Conservation (phyloP, 306 rosid genomes). For the Castanospermum australe region DNA sequence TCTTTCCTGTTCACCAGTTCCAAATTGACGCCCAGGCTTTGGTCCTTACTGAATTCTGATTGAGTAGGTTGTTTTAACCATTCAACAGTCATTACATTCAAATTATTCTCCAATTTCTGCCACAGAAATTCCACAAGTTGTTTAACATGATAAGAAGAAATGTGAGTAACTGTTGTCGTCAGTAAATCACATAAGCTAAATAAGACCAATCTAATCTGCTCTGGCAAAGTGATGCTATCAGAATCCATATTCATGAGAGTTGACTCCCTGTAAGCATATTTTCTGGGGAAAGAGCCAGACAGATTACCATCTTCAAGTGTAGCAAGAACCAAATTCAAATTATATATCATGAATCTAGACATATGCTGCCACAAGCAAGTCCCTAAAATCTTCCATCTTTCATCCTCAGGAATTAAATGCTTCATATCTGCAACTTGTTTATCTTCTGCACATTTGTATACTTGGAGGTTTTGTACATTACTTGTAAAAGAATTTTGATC, state of each 20-base stretch:
- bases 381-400: slow-evolving; percentile 73
- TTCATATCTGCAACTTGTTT: slow-evolving; percentile 33
- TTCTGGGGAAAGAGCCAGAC: slow-evolving; percentile 30
- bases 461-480: slow-evolving; percentile 33
- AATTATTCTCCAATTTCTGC: slow-evolving; percentile 50
- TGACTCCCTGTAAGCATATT: slow-evolving; percentile 29
- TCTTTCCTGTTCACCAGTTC: slow-evolving; percentile 47
- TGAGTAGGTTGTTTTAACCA: slow-evolving; percentile 67
- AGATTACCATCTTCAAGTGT: slow-evolving; percentile 44
- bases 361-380: slow-evolving; percentile 86
- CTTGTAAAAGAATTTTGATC: slow-evolving; percentile 39
- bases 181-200: slow-evolving; percentile 55
- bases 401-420: slow-evolving; percentile 70
- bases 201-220: slow-evolving; percentile 53
- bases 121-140: slow-evolving; percentile 61
- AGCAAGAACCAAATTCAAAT: slow-evolving; percentile 42
- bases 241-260: slow-evolving; percentile 33
- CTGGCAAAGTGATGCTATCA: slow-evolving; percentile 45
- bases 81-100: slow-evolving; percentile 46
- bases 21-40: slow-evolving; percentile 28
- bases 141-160: slow-evolving; percentile 70
- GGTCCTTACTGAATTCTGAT: slow-evolving; percentile 41
- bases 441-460: slow-evolving; percentile 29
- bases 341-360: slow-evolving; percentile 61
- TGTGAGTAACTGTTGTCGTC: slow-evolving; percentile 56